A percentile compares a stretch with the other conserved stretches of the same genome.
phyloP scores from a whole-genome alignment of 1,284 basidiomycete genomes.

The Pseudomicrostroma phylloplanum region DNA sequence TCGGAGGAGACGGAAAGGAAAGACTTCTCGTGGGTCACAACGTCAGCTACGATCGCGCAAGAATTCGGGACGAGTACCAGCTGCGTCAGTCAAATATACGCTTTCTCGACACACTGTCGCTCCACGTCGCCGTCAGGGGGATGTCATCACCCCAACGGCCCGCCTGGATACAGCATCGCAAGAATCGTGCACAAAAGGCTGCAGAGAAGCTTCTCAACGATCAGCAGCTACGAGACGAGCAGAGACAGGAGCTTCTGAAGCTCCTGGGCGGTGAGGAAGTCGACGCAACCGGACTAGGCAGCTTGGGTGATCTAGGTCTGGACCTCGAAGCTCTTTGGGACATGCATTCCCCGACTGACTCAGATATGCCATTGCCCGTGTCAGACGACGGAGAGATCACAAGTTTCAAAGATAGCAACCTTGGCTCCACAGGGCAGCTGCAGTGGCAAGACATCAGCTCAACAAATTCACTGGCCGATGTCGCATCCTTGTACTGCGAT shows the following conservation, averaged over 20 bases:
- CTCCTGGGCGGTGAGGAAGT: slow-evolving; percentile 23
- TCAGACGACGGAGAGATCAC: background rate
- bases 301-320: slow-evolving; percentile 18
- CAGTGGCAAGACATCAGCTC: slow-evolving; percentile 87
- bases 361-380: background rate
- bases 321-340: slow-evolving; percentile 24
- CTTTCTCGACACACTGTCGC: slow-evolving; percentile 88
- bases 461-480: slow-evolving; percentile 83
- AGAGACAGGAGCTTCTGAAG: slow-evolving; percentile 29
- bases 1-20: slow-evolving; percentile 48
- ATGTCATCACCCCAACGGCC: slow-evolving; percentile 92
- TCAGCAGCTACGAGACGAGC: slow-evolving; percentile 39
- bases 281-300: slow-evolving; percentile 47
- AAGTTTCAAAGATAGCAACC: background rate
- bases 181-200: slow-evolving; percentile 56
- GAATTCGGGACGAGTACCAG: slow-evolving; percentile 78
- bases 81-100: slow-evolving; percentile 66
- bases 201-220: slow-evolving; percentile 53
- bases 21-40: slow-evolving; percentile 86
- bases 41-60: slow-evolving; percentile 83
- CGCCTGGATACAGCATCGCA: slow-evolving; percentile 79
- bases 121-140: slow-evolving; percentile 89
- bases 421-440: slow-evolving; percentile 5
- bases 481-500: slow-evolving; percentile 81
- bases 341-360: background rate